Base-by-base conservation (phyloP, 2,329 filamentous ascomycete genomes). In the Ploettnerulaceae sp. region DNA sequence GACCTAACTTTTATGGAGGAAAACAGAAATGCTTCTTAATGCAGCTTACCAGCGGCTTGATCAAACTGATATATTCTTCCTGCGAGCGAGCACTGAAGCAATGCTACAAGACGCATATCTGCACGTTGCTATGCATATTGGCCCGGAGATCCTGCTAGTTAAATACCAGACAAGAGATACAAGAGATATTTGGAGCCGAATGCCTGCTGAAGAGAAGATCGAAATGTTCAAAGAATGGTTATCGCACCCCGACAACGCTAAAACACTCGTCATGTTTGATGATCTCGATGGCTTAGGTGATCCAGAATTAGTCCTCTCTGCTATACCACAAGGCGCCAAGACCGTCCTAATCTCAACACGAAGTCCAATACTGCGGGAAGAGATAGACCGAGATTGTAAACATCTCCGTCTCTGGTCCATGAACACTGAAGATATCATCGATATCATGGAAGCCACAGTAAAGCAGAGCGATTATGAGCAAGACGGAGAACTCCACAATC, bases 341-440 rank as follows among this genome's bases (percentile, higher is more conserved):
- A 28, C 37, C 3, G 18, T 40, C 2, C n/a, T 40, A 4, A 28
- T 40, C 22, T 40, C 37, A 9, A 40, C 14, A 3, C 24, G 37
- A 40, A 28, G 24, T n/a, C 37, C 37, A 9, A 40, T 17, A 6
- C 22, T 40, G n/a, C 24, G 26, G n/a, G 37, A 40, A 29, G 37
- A 40, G n/a, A 25, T 40, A 8, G 37, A 31, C 9, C 24, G 37
- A 29, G 24, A 40, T 18, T 40, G 24, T 14, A 14, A 9, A 6
- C 37, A 40, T 40, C 37, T 40, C 11, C 37, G 37, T 20, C 26
- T 40, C 4, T 40, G 24, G 24, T 40, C 37, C 9, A 40, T 40
- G 24, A 14, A 40, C 5, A 40, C 26, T 4, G 24, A 40, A n/a
- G 37, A 40, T 15, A 40, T 29, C 2, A n/a, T 40, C 7, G 26